These are phyloP conservation scores for Calocybe gangraenosa DNA, from an alignment of 768 basidiomycete species.

Conservation along the genomic window DNA sequence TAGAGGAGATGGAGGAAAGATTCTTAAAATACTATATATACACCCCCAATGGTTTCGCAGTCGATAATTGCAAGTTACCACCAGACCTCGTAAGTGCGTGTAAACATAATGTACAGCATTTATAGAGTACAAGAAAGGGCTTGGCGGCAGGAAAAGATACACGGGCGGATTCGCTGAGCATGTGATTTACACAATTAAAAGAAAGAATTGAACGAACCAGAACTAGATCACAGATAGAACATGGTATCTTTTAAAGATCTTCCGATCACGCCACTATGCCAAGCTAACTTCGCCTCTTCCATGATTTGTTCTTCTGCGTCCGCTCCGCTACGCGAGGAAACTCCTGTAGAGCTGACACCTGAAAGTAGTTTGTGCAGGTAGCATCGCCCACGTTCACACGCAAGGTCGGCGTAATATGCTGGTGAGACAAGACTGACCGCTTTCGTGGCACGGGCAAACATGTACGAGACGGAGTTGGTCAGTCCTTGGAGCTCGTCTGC, in stretches of 20 bases:
- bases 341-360: constrained; percentile 33
- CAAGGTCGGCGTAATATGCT: constrained; percentile 78
- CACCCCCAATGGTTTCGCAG: too few species aligned
- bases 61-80: too few species aligned
- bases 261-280: constrained; percentile 53
- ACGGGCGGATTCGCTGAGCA: too few species aligned
- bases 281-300: constrained; percentile 48
- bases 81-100: too few species aligned
- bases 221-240: constrained; percentile 57
- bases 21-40: too few species aligned
- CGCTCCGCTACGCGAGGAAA: constrained; percentile 28
- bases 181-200: too few species aligned
- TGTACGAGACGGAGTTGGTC: constrained; percentile 68
- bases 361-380: constrained; percentile 73
- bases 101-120: too few species aligned
- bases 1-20: too few species aligned
- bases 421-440: constrained; percentile 81
- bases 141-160: too few species aligned
- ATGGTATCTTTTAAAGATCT: constrained; percentile 58
- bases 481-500: constrained; percentile 71
- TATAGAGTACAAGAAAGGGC: too few species aligned
- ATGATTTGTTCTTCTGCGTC: constrained; percentile 52
- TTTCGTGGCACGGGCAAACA: constrained; percentile 84
- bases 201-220: too few species aligned
- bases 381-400: constrained; percentile 60